phyloP scores from a whole-genome alignment of 768 basidiomycete genomes.

The Termitomyces sp. region DNA sequence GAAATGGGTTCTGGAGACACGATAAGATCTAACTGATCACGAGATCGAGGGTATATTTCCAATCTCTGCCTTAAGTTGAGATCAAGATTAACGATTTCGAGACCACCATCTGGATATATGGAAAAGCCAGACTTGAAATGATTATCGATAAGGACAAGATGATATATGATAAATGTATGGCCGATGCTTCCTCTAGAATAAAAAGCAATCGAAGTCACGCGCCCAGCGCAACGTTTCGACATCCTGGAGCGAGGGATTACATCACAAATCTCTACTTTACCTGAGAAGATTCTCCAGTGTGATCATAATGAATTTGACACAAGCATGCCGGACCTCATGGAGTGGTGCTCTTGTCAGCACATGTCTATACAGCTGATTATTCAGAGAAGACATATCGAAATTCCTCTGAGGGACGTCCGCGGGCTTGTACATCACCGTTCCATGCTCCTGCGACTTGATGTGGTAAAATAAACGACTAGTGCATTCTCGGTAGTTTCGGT shows the following conservation, averaged over 20 bases:
- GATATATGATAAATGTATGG: neutral
- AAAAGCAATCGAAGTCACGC: neutral
- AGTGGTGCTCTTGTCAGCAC: neutral
- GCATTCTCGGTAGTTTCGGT: neutral
- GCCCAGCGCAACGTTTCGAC: neutral
- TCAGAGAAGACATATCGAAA: slow-evolving; percentile 6
- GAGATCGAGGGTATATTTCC: neutral
- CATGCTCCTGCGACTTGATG: neutral
- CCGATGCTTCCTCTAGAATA: neutral
- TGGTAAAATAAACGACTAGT: neutral
- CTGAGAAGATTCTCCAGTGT: neutral
- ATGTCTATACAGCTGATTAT: neutral
- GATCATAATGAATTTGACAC: neutral
- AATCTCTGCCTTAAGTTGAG: slow-evolving; percentile 6
- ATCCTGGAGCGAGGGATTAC: neutral
- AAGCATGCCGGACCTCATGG: neutral
- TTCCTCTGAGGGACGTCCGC: slow-evolving; percentile 4
- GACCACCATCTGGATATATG: neutral
- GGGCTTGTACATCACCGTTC: neutral
- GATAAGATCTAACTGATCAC: slow-evolving; percentile 7
- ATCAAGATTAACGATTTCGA: slow-evolving; percentile 6
- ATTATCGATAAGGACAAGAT: slow-evolving; percentile 16
- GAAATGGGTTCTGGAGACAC: neutral
- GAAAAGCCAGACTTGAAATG: neutral
- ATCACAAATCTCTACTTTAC: neutral